Percentiles rank a stretch among this genome's conserved stretches.
Conservation (phyloP, 805 yeast species). For the Priceomyces melissophilus region DNA sequence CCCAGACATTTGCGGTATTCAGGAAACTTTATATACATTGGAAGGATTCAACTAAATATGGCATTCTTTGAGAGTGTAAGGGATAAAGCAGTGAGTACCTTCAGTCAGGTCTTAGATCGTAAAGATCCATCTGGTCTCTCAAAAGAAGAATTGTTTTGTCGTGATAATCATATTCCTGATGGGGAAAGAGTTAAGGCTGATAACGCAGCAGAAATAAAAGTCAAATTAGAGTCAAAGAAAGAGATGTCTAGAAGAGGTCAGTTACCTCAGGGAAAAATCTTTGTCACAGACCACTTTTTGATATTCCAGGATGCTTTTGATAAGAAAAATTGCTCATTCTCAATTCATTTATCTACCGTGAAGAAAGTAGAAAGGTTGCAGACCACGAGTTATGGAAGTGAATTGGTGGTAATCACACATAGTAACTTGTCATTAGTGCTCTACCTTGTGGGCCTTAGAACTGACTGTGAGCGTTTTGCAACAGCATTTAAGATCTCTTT, state of each 20-base stretch:
- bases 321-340: constrained; percentile 61
- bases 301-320: constrained; percentile 74
- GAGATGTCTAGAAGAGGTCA: constrained; percentile 18
- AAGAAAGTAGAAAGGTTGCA: constrained; percentile 86
- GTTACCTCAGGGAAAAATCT: constrained; percentile 59
- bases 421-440: constrained; percentile 61
- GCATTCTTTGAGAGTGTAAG: constrained; percentile 49
- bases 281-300: constrained; percentile 69
- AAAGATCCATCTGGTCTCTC: constrained; percentile 44
- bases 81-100: constrained; percentile 45
- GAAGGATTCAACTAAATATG: constrained; percentile 24
- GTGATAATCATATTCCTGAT: constrained; percentile 67
- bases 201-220: constrained; percentile 56
- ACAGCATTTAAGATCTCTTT: constrained; percentile 58
- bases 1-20: too few relatives aligned
- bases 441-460: constrained; percentile 74
- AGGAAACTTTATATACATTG: background rate
- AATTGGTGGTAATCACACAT: constrained; percentile 67
- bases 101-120: constrained; percentile 43
- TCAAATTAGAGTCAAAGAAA: constrained; percentile 22
- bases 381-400: constrained; percentile 69
- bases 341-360: constrained; percentile 70
- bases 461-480: constrained; percentile 79
- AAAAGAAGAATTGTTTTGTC: constrained; percentile 68
- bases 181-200: constrained; percentile 64